These are phyloP conservation scores for Mycena maculata DNA, from an alignment of 768 basidiomycete species.

Conservation along the genomic window DNA sequence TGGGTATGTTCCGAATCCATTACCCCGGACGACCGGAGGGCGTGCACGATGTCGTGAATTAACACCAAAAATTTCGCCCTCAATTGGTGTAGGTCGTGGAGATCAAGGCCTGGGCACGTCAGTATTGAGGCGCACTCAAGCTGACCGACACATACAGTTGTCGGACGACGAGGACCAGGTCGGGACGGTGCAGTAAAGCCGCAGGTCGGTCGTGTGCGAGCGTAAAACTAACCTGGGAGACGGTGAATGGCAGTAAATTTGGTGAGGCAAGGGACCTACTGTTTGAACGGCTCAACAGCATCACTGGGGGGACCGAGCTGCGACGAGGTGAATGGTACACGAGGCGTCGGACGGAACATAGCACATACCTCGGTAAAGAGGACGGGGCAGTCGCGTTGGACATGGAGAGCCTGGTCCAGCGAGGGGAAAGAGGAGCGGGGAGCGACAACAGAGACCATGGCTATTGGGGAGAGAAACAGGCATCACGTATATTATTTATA, in stretches of 20 bases:
- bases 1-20: constrained; percentile 34
- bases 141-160: constrained; percentile 58
- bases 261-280: constrained; percentile 53
- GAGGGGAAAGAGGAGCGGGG: not conserved
- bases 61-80: constrained; percentile 71
- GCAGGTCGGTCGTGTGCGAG: constrained; percentile 60
- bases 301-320: constrained; percentile 66
- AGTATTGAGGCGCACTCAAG: not conserved
- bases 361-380: constrained; percentile 15
- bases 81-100: constrained; percentile 76
- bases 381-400: not conserved
- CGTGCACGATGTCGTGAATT: constrained; percentile 71
- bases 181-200: constrained; percentile 74
- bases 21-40: constrained; percentile 72
- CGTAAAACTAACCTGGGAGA: constrained; percentile 57
- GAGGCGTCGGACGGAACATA: constrained; percentile 35
- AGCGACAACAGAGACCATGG: constrained; percentile 22
- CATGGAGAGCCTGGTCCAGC: not conserved
- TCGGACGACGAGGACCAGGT: constrained; percentile 72
- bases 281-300: constrained; percentile 71
- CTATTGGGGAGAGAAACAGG: not conserved
- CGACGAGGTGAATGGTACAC: not conserved
- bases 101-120: constrained; percentile 63
- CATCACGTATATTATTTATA: not conserved
- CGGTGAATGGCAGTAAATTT: not conserved